Evolutionary conservation across 805 yeast genomes (phyloP).

Genomic region (Wickerhamomyces hampshirensis): DNA sequence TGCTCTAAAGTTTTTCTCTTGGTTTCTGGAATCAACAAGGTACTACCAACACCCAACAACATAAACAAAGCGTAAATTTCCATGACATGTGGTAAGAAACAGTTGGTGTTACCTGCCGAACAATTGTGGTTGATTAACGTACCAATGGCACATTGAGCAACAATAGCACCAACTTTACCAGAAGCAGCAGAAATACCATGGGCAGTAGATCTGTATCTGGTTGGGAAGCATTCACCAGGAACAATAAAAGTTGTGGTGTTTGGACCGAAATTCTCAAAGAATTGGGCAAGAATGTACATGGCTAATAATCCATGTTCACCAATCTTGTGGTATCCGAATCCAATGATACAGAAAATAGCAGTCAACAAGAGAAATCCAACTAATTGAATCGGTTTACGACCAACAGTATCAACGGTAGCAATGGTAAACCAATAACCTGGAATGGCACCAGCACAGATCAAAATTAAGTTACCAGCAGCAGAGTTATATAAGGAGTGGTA

Average conservation of each 20-base stretch:
- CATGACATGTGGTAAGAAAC: conserved; percentile 91
- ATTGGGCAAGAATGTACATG: conserved; percentile 74
- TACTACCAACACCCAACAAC: conserved; percentile 67
- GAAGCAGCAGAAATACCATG: conserved; percentile 92
- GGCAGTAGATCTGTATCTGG: conserved; percentile 92
- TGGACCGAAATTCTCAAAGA: conserved; percentile 91
- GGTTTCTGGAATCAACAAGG: conserved; percentile 81
- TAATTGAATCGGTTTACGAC: conserved; percentile 81
- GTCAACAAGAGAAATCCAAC: conserved; percentile 73
- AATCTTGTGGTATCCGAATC: conserved; percentile 76
- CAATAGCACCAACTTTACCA: conserved; percentile 90
- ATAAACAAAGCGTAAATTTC: conserved; percentile 89
- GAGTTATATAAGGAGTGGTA: conserved; percentile 67
- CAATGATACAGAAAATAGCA: conserved; percentile 68
- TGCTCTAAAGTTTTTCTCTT: conserved; percentile 88
- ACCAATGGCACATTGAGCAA: conserved; percentile 86
- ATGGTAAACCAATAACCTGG: conserved; percentile 91
- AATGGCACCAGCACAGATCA: conserved; percentile 90
- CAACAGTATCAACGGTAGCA: conserved; percentile 73
- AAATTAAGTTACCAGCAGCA: conserved; percentile 89
- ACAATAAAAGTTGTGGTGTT: conserved; percentile 86
- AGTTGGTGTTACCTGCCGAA: conserved; percentile 47
- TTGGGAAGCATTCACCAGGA: conserved; percentile 92
- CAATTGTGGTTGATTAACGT: conserved; percentile 78
- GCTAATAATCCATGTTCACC: conserved; percentile 65